Percentiles rank a stretch among this genome's conserved stretches.
phyloP scores from a whole-genome alignment of 495 filamentous ascomycete genomes.

The Penicillium riverlandense region DNA sequence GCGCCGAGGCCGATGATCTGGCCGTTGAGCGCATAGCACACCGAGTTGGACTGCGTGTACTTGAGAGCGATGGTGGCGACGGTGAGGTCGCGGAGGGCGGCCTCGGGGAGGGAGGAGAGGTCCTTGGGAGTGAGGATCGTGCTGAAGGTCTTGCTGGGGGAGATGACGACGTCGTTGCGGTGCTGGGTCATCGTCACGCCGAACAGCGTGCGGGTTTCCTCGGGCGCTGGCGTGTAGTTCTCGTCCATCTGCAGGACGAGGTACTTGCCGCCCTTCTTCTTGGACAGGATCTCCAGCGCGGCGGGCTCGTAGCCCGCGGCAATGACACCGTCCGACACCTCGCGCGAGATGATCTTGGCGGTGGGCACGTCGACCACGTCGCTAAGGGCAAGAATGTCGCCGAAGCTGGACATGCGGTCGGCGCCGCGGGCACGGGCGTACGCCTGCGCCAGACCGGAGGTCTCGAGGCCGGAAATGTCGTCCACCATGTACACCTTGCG shows the following conservation, averaged over 20 bases:
- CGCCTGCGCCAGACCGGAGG: slow-evolving; percentile 80
- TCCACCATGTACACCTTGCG: slow-evolving; percentile 97
- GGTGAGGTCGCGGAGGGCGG: slow-evolving; percentile 81
- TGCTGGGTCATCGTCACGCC: slow-evolving; percentile 80
- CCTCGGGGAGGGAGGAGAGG: slow-evolving; percentile 60
- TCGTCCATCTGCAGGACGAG: slow-evolving; percentile 92
- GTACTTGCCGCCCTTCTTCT: slow-evolving; percentile 98
- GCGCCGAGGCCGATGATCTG: slow-evolving; percentile 93
- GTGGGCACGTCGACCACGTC: slow-evolving; percentile 84
- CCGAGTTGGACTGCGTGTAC: slow-evolving; percentile 97
- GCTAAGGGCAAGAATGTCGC: slow-evolving; percentile 89
- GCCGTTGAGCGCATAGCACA: slow-evolving; percentile 93
- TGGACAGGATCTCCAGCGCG: slow-evolving; percentile 84
- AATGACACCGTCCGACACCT: slow-evolving; percentile 95
- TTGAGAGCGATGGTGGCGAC: slow-evolving; percentile 95
- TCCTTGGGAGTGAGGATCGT: slow-evolving; percentile 80
- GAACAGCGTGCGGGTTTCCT: slow-evolving; percentile 80
- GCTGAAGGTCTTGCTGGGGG: slow-evolving; percentile 73
- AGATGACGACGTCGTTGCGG: slow-evolving; percentile 85
- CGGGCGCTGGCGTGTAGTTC: slow-evolving; percentile 65
- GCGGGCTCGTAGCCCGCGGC: slow-evolving; percentile 78
- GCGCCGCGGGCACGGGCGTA: slow-evolving; percentile 93
- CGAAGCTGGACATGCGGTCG: slow-evolving; percentile 96
- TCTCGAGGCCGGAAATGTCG: slow-evolving; percentile 81
- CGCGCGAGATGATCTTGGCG: slow-evolving; percentile 92